These are phyloP conservation scores for Albugo candida DNA, from an alignment of 352 stramenopile species.

Conservation along the genomic window DNA sequence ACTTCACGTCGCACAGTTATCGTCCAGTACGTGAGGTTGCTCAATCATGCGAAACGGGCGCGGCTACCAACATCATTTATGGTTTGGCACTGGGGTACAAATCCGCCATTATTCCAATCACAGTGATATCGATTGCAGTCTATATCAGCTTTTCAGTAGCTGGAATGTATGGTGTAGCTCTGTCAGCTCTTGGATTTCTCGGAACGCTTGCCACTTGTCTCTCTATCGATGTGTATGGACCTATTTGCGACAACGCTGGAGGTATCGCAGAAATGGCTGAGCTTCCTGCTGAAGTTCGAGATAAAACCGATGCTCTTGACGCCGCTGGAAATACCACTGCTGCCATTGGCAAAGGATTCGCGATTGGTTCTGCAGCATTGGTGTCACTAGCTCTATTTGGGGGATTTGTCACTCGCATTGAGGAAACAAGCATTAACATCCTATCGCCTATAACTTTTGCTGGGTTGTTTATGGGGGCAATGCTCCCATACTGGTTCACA, in stretches of 20 bases:
- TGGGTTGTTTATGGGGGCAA: conserved; percentile 97
- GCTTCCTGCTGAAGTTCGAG: conserved; percentile 89
- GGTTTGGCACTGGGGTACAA: conserved; percentile 98
- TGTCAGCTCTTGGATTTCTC: conserved; percentile 97
- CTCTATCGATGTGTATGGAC: conserved; percentile 98
- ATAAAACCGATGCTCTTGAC: conserved; percentile 99
- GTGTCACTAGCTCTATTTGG: conserved; percentile 97
- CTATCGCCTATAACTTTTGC: conserved; percentile 95
- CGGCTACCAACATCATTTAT: conserved; percentile 99
- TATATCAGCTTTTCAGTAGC: conserved; percentile 93
- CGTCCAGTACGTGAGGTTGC: conserved; percentile 90
- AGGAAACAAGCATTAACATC: conserved; percentile 92
- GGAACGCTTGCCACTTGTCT: conserved; percentile 95
- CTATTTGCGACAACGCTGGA: conserved; percentile 98
- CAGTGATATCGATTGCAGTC: conserved; percentile 94
- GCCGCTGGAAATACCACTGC: conserved; percentile 98
- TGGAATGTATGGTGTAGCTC: conserved; percentile 94
- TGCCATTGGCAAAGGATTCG: conserved; percentile 99
- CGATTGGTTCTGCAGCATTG: conserved; percentile 96
- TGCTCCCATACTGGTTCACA: conserved; percentile 99
- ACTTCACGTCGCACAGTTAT: conserved; percentile 98
- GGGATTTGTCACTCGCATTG: conserved; percentile 95
- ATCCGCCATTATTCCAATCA: conserved; percentile 97
- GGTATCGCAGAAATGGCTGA: conserved; percentile 99
- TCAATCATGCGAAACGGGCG: conserved; percentile 94